Evolutionary conservation across 2,329 filamentous ascomycete species (phyloP).

Genomic region (Penicillium oxalicum): DNA sequence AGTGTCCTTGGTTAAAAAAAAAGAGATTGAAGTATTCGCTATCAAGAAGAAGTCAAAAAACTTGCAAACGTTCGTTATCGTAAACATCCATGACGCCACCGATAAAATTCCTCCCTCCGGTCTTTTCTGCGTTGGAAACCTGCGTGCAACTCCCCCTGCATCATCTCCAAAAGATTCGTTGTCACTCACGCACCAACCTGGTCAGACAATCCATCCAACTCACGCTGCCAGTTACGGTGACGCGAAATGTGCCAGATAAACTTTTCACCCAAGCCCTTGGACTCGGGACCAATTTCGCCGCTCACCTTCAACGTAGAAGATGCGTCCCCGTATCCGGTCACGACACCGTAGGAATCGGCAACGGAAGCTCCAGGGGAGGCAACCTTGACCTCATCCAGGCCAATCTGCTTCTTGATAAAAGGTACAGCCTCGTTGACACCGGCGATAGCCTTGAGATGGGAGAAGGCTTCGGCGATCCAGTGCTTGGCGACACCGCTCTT

Average conservation of each 20-base stretch:
- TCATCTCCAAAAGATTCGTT: neutral
- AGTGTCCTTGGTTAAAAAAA: no score
- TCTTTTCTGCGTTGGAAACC: neutral
- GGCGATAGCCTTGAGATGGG: slow-evolving; percentile 71
- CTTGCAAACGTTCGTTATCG: no score
- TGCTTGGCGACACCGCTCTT: slow-evolving; percentile 69
- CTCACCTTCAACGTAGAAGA: slow-evolving; percentile 30
- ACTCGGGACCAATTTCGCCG: slow-evolving; percentile 55
- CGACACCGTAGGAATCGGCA: slow-evolving; percentile 31
- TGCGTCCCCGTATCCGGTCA: slow-evolving; percentile 25
- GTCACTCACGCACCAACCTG: slow-evolving; percentile 61
- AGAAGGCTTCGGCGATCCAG: slow-evolving; percentile 74
- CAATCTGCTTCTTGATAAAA: slow-evolving; percentile 27
- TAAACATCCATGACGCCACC: no score
- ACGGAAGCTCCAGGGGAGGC: slow-evolving; percentile 16
- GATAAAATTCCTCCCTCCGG: no score
- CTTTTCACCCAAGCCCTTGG: slow-evolving; percentile 61
- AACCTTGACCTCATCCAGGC: slow-evolving; percentile 22
- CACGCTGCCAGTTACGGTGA: slow-evolving; percentile 70
- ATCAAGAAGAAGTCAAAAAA: no score
- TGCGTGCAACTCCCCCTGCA: neutral
- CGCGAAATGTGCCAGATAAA: slow-evolving; percentile 64
- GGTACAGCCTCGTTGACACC: slow-evolving; percentile 52
- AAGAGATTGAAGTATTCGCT: no score
- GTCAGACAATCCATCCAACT: slow-evolving; percentile 61